Base-by-base conservation (phyloP, 1,284 basidiomycete genomes). In the Veloboletus limbatus region DNA sequence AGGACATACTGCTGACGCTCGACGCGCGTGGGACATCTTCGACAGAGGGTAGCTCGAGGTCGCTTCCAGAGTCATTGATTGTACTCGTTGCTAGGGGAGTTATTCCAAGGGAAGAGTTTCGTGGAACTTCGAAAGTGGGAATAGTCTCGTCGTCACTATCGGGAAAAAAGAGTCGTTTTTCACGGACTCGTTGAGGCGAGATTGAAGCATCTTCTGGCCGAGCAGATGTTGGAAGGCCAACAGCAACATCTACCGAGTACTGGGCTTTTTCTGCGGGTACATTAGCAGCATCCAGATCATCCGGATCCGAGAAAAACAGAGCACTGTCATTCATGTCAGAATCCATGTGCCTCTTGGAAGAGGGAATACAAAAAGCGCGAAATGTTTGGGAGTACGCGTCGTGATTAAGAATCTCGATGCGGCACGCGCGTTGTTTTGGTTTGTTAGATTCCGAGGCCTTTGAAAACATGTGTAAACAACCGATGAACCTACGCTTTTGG, bases 101-200 rank as follows among this genome's bases (percentile, higher is more conserved):
- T 31, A 31, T 44, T 27, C 20, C 55, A 53, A 40, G 53, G 50
- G 39, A 59, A 48, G 30, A 45, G 44, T 14, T 38, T 16, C 13
- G 24, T 32, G 43, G 27, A 42, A 36, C 18, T 63, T 66, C 35
- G 43, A 54, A 49, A 40, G 40, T 45, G 27, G 53, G 51, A 27
- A 45, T 40, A 11, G 79, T 65, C 22, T 79, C 82, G 28, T 82
- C 79, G 35, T 82, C 81, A 48, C 80, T 82, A 45, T 76, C 76
- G 1, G 74, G 70, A 37, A 82, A 66, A 56, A 86, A 86, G 1
- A 84, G 65, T 30, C 69, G 68, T 55, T 66, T 62, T 52, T 56
- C 50, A 9, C 53, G 52, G 18, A 49, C 27, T 32, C 54, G 45
- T 25, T 45, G 50, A 37, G 52, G 43, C 11, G 48, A 36, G n/a